Conservation (phyloP, 139 green algal species). For the Pleodorina starrii region DNA sequence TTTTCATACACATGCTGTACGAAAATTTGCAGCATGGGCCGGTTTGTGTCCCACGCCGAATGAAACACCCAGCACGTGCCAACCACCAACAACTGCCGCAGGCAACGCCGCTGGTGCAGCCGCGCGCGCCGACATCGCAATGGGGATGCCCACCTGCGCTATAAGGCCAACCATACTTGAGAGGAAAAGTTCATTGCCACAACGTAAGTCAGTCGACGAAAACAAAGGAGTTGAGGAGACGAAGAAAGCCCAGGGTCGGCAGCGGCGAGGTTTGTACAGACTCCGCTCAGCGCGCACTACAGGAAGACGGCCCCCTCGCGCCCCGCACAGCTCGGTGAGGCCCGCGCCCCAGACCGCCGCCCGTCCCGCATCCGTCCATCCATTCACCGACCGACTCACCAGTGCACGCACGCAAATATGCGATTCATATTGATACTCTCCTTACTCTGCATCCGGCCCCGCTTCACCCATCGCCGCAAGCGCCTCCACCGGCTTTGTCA, state of each 20-base stretch:
- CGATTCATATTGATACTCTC: background rate
- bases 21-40: background rate
- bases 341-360: too few relatives aligned
- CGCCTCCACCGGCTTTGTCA: background rate
- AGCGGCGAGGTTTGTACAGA: background rate
- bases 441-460: background rate
- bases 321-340: too few relatives aligned
- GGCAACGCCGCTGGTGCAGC: background rate
- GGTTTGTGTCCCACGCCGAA: background rate
- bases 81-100: background rate
- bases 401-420: background rate
- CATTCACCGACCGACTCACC: background rate
- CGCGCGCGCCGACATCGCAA: background rate
- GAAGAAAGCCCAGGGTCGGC: background rate
- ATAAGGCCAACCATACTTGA: background rate
- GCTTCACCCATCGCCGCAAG: background rate
- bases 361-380: background rate
- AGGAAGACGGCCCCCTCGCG: too few relatives aligned
- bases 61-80: background rate
- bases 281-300: background rate
- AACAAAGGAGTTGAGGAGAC: background rate
- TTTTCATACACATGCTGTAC: background rate
- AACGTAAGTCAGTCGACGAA: background rate
- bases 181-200: background rate
- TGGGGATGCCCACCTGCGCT: conserved; percentile 7